Evolutionary conservation across 1,284 basidiomycete species (phyloP).

Genomic region (Sutorius eximius): DNA sequence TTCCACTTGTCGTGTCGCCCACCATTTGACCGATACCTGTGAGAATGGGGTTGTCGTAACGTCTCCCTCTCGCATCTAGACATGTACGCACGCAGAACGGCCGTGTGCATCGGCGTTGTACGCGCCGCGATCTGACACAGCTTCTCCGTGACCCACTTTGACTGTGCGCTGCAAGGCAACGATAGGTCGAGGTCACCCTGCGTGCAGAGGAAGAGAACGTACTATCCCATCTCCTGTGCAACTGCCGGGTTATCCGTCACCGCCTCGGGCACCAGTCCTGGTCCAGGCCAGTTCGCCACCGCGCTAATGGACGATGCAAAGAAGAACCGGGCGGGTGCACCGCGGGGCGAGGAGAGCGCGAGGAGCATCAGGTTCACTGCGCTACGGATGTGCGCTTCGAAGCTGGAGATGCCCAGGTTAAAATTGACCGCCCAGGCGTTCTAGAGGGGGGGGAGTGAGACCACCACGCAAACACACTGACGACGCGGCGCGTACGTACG

Average conservation of each 20-base stretch:
- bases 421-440: constrained; percentile 54
- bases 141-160: constrained; percentile 65
- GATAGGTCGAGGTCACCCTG: neutral
- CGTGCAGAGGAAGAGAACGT: constrained; percentile 11
- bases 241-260: constrained; percentile 38
- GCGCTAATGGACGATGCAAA: constrained; percentile 58
- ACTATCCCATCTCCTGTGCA: constrained; percentile 57
- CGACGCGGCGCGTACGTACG: constrained; percentile 29
- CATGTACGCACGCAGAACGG: constrained; percentile 37
- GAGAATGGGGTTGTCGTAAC: neutral
- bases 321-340: constrained; percentile 45
- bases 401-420: constrained; percentile 42
- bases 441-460: constrained; percentile 19
- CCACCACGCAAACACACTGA: constrained; percentile 17
- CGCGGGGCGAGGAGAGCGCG: constrained; percentile 42
- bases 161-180: constrained; percentile 18
- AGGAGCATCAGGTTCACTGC: constrained; percentile 56
- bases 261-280: constrained; percentile 38
- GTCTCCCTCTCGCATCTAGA: neutral
- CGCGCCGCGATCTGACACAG: constrained; percentile 44
- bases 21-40: constrained; percentile 52
- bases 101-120: constrained; percentile 36
- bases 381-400: constrained; percentile 51
- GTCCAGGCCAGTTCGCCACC: constrained; percentile 33
- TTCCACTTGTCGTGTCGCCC: constrained; percentile 49